Conservation (phyloP, 768 basidiomycete genomes). For the Pleurotus tuber-regium region DNA sequence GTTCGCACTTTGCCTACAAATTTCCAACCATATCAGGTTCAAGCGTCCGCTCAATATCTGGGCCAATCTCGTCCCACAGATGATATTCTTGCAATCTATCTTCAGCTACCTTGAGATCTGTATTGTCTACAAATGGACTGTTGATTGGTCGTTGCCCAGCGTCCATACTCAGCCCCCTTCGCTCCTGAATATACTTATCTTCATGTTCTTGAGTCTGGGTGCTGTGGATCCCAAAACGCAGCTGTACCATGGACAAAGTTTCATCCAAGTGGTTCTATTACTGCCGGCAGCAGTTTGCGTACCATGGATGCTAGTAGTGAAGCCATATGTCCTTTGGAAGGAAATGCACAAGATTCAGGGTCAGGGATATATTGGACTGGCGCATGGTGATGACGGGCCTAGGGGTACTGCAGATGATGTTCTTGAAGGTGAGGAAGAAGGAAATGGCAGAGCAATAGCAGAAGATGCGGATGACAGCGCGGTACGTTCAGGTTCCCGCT, state of each 20-base stretch:
- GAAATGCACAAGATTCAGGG: conserved; percentile 82
- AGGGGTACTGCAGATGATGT: conserved; percentile 57
- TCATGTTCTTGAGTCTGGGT: conserved; percentile 94
- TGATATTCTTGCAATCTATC: conserved; percentile 96
- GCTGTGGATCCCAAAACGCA: conserved; percentile 63
- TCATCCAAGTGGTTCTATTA: conserved; percentile 77
- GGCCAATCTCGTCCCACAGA: conserved; percentile 95
- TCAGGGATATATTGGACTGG: conserved; percentile 80
- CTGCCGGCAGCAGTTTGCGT: conserved; percentile 83
- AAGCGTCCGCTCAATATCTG: conserved; percentile 84
- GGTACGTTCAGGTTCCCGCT: conserved; percentile 49
- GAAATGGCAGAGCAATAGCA: conserved; percentile 68
- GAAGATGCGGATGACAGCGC: conserved; percentile 73
- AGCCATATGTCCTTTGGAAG: conserved; percentile 90
- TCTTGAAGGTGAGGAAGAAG: conserved; percentile 80
- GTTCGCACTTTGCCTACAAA: conserved; percentile 93
- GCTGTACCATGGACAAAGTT: conserved; percentile 85
- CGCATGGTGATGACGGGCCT: conserved; percentile 53
- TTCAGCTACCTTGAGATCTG: conserved; percentile 95
- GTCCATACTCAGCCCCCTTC: conserved; percentile 68
- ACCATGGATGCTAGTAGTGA: conserved; percentile 90
- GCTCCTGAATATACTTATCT: conserved; percentile 92
- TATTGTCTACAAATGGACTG: conserved; percentile 96
- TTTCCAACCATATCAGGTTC: conserved; percentile 95
- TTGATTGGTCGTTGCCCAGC: conserved; percentile 79